phyloP scores from a whole-genome alignment of 495 filamentous ascomycete species.

The Elasticomyces elasticus region DNA sequence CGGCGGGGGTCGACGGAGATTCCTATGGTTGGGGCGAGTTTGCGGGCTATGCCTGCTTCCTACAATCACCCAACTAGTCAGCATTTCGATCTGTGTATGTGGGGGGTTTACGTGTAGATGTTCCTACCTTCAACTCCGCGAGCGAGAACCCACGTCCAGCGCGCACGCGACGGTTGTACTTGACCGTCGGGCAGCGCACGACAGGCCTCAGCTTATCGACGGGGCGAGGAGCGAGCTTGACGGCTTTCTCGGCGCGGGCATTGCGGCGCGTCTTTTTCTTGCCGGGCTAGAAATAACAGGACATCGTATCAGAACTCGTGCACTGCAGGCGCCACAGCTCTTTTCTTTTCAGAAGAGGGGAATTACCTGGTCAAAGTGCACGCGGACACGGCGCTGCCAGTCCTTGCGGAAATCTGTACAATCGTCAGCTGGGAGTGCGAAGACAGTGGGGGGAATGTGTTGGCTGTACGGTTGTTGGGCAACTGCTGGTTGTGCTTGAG shows the following conservation, averaged over 20 bases:
- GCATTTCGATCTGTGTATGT: background rate
- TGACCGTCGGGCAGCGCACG: constrained; percentile 87
- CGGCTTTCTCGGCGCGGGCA: constrained; percentile 84
- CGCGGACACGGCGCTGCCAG: constrained; percentile 96
- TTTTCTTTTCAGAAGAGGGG: constrained; percentile 28
- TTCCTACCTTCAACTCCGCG: constrained; percentile 86
- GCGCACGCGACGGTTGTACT: constrained; percentile 97
- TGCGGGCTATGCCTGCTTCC: constrained; percentile 93
- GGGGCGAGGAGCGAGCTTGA: constrained; percentile 85
- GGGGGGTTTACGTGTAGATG: background rate
- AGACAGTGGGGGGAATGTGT: background rate
- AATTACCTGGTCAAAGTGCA: constrained; percentile 98
- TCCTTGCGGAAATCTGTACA: constrained; percentile 95
- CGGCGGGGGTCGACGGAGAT: constrained; percentile 95
- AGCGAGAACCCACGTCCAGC: constrained; percentile 95
- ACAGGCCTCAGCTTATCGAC: constrained; percentile 94
- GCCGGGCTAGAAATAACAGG: constrained; percentile 57
- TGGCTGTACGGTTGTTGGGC: constrained; percentile 80
- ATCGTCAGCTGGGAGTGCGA: background rate
- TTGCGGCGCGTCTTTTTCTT: constrained; percentile 84
- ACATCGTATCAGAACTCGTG: constrained; percentile 27
- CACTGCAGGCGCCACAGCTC: constrained; percentile 37
- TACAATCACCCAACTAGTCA: constrained; percentile 31
- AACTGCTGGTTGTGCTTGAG: constrained; percentile 99
- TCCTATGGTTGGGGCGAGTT: constrained; percentile 87